phyloP scores from a whole-genome alignment of 1,139 yeast genomes.

The Candida sp. region DNA sequence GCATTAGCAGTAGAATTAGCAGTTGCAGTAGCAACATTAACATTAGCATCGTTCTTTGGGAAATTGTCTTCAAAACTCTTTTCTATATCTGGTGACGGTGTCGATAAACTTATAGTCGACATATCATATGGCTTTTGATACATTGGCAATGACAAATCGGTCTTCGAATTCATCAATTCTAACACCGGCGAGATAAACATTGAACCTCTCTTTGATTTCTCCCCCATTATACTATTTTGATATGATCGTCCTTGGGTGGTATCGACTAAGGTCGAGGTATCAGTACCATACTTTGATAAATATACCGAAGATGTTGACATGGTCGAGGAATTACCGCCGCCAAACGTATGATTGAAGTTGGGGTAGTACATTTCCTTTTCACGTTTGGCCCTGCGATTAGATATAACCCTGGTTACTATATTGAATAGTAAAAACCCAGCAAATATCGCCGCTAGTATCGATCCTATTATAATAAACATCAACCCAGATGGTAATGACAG shows the following conservation, averaged over 20 bases:
- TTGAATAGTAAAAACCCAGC: constrained; percentile 18
- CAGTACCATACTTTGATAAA: not conserved
- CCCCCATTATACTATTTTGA: constrained; percentile 13
- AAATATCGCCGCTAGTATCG: constrained; percentile 25
- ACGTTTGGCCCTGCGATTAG: constrained; percentile 26
- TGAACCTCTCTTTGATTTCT: constrained; percentile 19
- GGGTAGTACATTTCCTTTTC: constrained; percentile 35
- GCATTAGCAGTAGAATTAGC: not conserved
- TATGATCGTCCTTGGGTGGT: constrained; percentile 21
- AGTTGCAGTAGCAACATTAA: not conserved
- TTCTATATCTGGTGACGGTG: not conserved
- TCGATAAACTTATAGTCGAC: not conserved
- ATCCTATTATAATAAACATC: constrained; percentile 44
- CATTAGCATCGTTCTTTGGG: no score
- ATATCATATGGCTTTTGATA: constrained; percentile 10
- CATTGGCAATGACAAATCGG: constrained; percentile 19
- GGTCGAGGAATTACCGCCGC: not conserved
- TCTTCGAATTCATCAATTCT: constrained; percentile 14
- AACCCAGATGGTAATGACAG: constrained; percentile 28
- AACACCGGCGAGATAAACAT: constrained; percentile 36
- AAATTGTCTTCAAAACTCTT: no score
- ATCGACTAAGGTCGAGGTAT: constrained; percentile 1
- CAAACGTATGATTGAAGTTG: constrained; percentile 8
- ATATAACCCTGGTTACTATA: constrained; percentile 19
- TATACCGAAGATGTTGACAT: constrained; percentile 1